phyloP scores from a whole-genome alignment of 2,329 filamentous ascomycete genomes.

The Rutstroemia sp. region DNA sequence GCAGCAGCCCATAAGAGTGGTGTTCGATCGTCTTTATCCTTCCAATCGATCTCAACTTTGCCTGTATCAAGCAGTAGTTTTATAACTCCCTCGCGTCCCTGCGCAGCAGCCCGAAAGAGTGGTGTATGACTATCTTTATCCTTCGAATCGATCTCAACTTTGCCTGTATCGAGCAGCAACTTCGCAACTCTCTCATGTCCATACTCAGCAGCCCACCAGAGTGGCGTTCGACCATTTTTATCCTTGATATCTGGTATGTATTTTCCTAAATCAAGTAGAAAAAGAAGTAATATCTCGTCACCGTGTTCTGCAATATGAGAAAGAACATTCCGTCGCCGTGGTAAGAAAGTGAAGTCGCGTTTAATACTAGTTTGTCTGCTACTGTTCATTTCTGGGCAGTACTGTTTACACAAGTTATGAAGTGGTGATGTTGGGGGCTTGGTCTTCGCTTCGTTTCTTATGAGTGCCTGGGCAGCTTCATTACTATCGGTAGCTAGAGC shows the following conservation, averaged over 20 bases:
- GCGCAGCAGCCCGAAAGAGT: neutral
- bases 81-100: slow-evolving; percentile 11
- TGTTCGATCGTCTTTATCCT: slow-evolving; percentile 3
- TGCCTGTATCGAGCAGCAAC: too few species aligned
- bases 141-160: too few species aligned
- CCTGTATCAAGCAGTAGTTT: neutral
- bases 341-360: slow-evolving; percentile 13
- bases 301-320: slow-evolving; percentile 9
- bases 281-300: slow-evolving; percentile 9
- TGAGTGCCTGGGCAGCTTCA: slow-evolving; percentile 23
- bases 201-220: too few species aligned
- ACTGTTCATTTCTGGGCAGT: slow-evolving; percentile 4
- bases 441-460: slow-evolving; percentile 13
- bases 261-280: neutral
- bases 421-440: slow-evolving; percentile 8
- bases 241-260: neutral
- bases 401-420: slow-evolving; percentile 8
- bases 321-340: slow-evolving; percentile 1
- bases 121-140: too few species aligned
- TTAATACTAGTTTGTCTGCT: neutral
- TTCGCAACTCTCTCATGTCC: too few species aligned
- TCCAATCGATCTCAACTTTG: neutral
- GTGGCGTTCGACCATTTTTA: neutral
- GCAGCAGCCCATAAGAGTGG: slow-evolving; percentile 7
- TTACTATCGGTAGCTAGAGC: slow-evolving; percentile 28